Percentiles rank a stretch among this genome's conserved stretches.
Evolutionary conservation across 2,329 filamentous ascomycete genomes (phyloP).

Genomic region (Chlorencoelia australis): DNA sequence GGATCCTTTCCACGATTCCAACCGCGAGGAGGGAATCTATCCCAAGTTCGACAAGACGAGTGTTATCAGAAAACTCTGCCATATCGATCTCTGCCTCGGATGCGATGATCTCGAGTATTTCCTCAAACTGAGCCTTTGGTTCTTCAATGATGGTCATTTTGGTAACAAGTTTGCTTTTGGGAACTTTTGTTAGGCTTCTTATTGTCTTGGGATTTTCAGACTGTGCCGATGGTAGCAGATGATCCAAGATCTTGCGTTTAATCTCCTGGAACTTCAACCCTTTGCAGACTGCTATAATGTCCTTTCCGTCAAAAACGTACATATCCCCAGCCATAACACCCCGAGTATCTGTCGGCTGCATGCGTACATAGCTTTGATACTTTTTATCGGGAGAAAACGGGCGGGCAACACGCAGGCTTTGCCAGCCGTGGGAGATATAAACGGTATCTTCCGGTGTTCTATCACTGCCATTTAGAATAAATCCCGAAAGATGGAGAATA

Average conservation of each 20-base stretch:
- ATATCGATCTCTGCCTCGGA: conserved; percentile 35
- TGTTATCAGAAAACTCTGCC: conserved; percentile 38
- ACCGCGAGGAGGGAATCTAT: conserved; percentile 1
- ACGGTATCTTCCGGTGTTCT: conserved; percentile 39
- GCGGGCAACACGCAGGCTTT: conserved; percentile 39
- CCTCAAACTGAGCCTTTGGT: conserved; percentile 1
- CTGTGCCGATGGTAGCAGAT: conserved; percentile 4
- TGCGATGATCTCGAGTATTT: background rate
- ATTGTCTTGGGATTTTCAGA: background rate
- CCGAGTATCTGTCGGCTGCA: conserved; percentile 25
- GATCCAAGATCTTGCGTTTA: conserved; percentile 6
- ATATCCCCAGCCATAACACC: conserved; percentile 24
- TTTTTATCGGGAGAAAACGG: conserved; percentile 34
- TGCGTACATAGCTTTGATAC: conserved; percentile 47
- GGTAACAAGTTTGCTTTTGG: conserved; percentile 1
- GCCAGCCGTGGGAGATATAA: conserved; percentile 50
- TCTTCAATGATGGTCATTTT: conserved; percentile 4
- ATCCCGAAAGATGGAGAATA: conserved; percentile 45
- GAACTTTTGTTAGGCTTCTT: background rate
- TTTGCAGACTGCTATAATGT: conserved; percentile 26
- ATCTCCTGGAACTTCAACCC: conserved; percentile 17
- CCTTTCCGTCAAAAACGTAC: conserved; percentile 26
- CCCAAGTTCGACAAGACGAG: conserved; percentile 27
- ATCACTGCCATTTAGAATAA: conserved; percentile 47
- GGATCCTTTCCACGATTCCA: conserved; percentile 36